These are phyloP conservation scores for Fagopyrum esculentum DNA, from an alignment of 148 eudicot genomes.

Conservation along the genomic window DNA sequence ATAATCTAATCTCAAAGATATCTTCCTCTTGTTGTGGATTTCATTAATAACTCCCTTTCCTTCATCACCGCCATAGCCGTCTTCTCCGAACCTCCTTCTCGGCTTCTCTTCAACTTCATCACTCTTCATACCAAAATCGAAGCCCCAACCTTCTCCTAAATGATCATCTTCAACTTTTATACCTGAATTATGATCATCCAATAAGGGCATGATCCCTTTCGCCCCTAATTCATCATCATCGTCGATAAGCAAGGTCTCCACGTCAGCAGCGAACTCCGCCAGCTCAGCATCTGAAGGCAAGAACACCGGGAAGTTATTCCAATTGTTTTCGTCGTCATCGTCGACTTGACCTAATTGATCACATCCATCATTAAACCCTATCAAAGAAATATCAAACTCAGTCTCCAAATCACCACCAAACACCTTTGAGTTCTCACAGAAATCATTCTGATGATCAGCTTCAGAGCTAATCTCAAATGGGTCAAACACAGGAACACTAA, in stretches of 20 bases:
- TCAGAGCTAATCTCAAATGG: conserved; percentile 6
- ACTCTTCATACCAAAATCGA: not conserved
- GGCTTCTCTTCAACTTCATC: not conserved
- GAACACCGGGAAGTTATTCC: conserved; percentile 35
- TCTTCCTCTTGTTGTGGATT: not conserved
- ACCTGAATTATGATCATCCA: not conserved
- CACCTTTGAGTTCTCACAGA: not conserved
- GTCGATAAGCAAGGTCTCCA: conserved; percentile 43
- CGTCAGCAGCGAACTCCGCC: conserved; percentile 50
- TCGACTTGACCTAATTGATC: not conserved
- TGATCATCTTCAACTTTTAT: conserved; percentile 9
- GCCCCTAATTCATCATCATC: conserved; percentile 21
- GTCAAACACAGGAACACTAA: conserved; percentile 2
- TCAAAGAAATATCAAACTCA: not conserved
- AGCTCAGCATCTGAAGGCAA: conserved; percentile 40
- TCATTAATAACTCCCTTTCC: not conserved
- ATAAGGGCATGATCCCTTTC: conserved; percentile 7
- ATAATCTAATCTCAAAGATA: conserved; percentile 9
- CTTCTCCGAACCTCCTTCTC: not conserved
- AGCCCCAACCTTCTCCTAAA: conserved; percentile 4
- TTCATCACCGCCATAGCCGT: not conserved
- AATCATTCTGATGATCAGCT: not conserved
- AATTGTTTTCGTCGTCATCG: conserved; percentile 17
- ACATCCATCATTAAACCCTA: not conserved
- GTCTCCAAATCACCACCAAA: conserved; percentile 8